Evolutionary conservation across 1,139 yeast species (phyloP), one percentile per base, ranked within the genome.

Genomic region (Sugiyamaella paludigena): DNA sequence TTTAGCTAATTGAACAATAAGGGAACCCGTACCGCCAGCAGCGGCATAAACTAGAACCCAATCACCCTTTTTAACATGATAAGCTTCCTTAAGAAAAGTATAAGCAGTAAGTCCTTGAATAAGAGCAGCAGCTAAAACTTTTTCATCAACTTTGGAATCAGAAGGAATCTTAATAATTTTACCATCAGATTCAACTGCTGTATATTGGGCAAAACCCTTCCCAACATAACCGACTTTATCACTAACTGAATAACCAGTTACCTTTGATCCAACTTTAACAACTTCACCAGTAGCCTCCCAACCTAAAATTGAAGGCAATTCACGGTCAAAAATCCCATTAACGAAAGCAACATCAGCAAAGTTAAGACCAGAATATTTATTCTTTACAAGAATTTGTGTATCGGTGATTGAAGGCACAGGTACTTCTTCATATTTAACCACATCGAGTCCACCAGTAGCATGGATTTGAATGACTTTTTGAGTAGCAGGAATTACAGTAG

Each of bases 21-120:
- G 58, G 47, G 79, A 75, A 1, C 97, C 97, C 45, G 87, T 92
- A 50, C 97, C 96, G 43, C 97, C 97, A 7, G 96, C 96, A 13
- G 96, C 96, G 1, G 97, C 97, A 74, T 19, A 5, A 19, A 19
- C 24, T 19, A 19, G 24, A 19, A 19, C 5, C 3, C 5, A 19
- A 19, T 19, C 96, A 46, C 80, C 89, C 62, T 76, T 72, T 62
- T 84, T 63, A 33, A 88, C 86, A 3, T 72, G 63, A 64, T 86
- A 80, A 0, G 92, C 78, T 56, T 85, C 91, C 38, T 75, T 71
- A 39, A 80, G 69, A 52, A 89, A 79, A 0, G 92, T 77, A 58
- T 84, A 68, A 1, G 94, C 94, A 2, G 97, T 89, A 51, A 88
- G 70, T 1, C 89, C 94, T 65, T 87, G 95, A 36, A 87, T 58